Evolutionary conservation across 1,284 basidiomycete species (phyloP).

Genomic region (Leucoagaricus sp.): DNA sequence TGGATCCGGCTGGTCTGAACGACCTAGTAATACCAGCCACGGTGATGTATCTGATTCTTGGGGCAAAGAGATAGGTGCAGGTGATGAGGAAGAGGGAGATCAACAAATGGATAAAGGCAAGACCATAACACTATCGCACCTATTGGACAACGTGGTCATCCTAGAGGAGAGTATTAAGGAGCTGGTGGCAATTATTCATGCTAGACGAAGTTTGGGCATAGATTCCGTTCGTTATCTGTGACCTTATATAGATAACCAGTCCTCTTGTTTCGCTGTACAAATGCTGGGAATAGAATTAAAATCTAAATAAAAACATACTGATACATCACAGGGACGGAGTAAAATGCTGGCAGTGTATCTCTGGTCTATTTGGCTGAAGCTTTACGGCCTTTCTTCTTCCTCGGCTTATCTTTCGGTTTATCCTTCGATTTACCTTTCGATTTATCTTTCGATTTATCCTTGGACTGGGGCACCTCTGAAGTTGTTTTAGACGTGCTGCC

Average conservation of each 20-base stretch:
- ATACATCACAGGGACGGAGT: neutral
- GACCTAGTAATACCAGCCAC: constrained; percentile 17
- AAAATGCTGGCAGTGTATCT: neutral
- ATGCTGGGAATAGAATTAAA: constrained; percentile 12
- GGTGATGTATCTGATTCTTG: constrained; percentile 3
- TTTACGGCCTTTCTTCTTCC: constrained; percentile 33
- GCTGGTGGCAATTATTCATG: constrained; percentile 84
- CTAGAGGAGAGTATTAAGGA: constrained; percentile 97
- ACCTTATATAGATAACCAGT: constrained; percentile 17
- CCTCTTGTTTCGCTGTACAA: constrained; percentile 5
- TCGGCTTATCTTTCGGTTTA: constrained; percentile 35
- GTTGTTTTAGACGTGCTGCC: constrained; percentile 41
- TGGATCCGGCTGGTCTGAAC: constrained; percentile 59
- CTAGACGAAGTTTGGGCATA: constrained; percentile 83
- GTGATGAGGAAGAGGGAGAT: constrained; percentile 31
- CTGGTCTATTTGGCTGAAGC: constrained; percentile 2
- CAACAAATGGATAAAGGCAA: constrained; percentile 37
- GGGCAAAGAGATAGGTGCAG: neutral
- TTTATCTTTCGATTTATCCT: too few relatives aligned
- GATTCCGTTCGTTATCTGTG: constrained; percentile 78
- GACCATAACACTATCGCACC: constrained; percentile 74
- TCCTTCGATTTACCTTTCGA: constrained; percentile 28
- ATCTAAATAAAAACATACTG: constrained; percentile 10
- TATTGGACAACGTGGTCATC: constrained; percentile 95
- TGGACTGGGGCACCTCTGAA: constrained; percentile 17